Conservation (phyloP, 2,329 filamentous ascomycete genomes). For the Stagonosporopsis rhizophila region DNA sequence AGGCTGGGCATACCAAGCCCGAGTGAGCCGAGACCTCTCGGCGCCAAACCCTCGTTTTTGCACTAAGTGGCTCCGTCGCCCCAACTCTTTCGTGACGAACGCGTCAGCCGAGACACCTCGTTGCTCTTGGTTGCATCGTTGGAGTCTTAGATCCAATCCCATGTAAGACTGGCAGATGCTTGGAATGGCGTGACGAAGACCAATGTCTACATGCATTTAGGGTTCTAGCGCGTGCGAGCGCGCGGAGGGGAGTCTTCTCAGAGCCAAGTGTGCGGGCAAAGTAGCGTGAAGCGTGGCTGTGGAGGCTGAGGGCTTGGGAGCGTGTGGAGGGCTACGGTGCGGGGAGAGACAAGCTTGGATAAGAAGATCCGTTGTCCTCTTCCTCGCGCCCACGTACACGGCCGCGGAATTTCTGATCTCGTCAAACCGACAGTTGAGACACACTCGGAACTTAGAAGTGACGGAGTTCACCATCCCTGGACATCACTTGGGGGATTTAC, state of each 20-base stretch:
- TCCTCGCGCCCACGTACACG: not conserved
- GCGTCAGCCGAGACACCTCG: constrained; percentile 36
- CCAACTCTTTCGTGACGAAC: constrained; percentile 6
- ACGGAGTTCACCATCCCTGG: not conserved
- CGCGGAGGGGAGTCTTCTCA: constrained; percentile 3
- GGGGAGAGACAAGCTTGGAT: constrained; percentile 12
- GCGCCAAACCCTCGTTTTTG: constrained; percentile 17
- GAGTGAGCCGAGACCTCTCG: constrained; percentile 18
- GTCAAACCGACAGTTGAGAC: not conserved
- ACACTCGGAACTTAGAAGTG: not conserved
- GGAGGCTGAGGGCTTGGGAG: constrained; percentile 19
- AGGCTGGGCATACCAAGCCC: constrained; percentile 27
- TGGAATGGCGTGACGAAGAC: constrained; percentile 21
- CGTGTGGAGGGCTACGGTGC: constrained; percentile 5
- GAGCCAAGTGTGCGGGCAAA: constrained; percentile 13
- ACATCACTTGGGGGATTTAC: constrained; percentile 7
- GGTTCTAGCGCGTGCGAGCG: constrained; percentile 1
- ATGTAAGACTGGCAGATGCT: constrained; percentile 14
- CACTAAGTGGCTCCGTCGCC: constrained; percentile 14
- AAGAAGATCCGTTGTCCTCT: constrained; percentile 6
- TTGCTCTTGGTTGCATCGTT: constrained; percentile 5
- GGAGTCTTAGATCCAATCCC: constrained; percentile 5
- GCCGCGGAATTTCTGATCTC: constrained; percentile 5
- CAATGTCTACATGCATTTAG: constrained; percentile 8
- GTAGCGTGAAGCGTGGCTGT: constrained; percentile 15